A percentile compares a stretch with the other conserved stretches of the same genome.
Evolutionary conservation across 2,329 filamentous ascomycete genomes (phyloP).

Genomic region (Fusarium avenaceum): DNA sequence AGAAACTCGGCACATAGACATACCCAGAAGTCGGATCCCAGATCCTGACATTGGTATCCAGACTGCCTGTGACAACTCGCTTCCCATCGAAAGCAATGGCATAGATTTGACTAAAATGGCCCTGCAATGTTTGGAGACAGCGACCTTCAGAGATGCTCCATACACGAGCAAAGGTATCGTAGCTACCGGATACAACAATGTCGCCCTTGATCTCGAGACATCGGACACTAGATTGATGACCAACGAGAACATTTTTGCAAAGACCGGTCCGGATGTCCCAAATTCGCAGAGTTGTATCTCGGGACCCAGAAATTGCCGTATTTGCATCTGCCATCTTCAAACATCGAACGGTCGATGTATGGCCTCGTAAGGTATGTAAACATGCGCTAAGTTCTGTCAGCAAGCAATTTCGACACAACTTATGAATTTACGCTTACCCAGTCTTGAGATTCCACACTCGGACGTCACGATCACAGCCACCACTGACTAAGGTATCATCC

Average conservation of each 20-base stretch:
- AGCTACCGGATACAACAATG: constrained; percentile 96
- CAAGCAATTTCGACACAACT: background rate
- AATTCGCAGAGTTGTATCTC: constrained; percentile 93
- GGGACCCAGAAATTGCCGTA: constrained; percentile 94
- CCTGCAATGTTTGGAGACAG: constrained; percentile 88
- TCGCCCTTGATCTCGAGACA: constrained; percentile 97
- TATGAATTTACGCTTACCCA: constrained; percentile 71
- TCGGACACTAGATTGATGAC: constrained; percentile 94
- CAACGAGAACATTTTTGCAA: constrained; percentile 91
- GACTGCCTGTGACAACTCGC: constrained; percentile 91
- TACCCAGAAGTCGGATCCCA: constrained; percentile 94
- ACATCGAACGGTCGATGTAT: constrained; percentile 96
- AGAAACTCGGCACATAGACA: constrained; percentile 49
- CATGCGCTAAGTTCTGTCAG: constrained; percentile 68
- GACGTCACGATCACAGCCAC: constrained; percentile 96
- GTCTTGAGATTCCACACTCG: constrained; percentile 96
- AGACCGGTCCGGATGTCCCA: constrained; percentile 93
- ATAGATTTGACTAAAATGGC: constrained; percentile 99
- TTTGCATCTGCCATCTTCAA: constrained; percentile 96
- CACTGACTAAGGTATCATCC: constrained; percentile 94
- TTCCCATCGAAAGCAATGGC: constrained; percentile 97
- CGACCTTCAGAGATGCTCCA: constrained; percentile 98
- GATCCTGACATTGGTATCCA: constrained; percentile 96
- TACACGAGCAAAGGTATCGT: constrained; percentile 95
- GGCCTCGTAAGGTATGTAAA: constrained; percentile 87